Conservation (phyloP, 1,284 basidiomycete genomes). For the Takashimella tepidaria region DNA sequence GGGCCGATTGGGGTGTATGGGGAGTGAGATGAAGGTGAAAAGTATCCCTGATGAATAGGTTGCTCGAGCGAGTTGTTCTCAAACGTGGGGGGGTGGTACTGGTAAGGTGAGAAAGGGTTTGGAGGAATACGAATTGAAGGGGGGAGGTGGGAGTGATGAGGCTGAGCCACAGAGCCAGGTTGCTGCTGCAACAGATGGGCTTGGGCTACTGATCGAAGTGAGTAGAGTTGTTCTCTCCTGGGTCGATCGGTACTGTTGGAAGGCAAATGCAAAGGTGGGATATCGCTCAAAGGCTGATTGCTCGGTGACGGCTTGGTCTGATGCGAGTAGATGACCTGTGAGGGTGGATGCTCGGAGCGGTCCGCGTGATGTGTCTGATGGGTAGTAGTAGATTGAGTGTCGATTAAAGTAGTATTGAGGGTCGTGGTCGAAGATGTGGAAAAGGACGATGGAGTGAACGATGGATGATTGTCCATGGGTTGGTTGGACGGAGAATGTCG, state of each 20-base stretch:
- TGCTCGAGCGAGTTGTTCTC: not conserved
- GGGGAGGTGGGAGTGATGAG: not conserved
- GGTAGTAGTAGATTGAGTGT: constrained; percentile 9
- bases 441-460: constrained; percentile 8
- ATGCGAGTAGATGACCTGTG: no score
- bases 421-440: constrained; percentile 5
- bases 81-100: not conserved
- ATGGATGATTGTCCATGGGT: not conserved
- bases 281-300: not conserved
- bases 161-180: not conserved
- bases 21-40: not conserved
- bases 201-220: not conserved
- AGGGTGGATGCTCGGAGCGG: no score
- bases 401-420: not conserved
- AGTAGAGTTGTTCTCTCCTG: not conserved
- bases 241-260: not conserved
- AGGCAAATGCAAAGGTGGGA: constrained; percentile 20
- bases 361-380: no score
- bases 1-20: not conserved
- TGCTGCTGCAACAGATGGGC: not conserved
- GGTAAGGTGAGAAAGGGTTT: not conserved
- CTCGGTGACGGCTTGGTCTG: constrained; percentile 5
- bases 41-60: not conserved
- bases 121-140: not conserved
- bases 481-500: constrained; percentile 5